Base-by-base conservation (phyloP, 1,284 basidiomycete species). In the Anthracocystis panici-leucophaei region DNA sequence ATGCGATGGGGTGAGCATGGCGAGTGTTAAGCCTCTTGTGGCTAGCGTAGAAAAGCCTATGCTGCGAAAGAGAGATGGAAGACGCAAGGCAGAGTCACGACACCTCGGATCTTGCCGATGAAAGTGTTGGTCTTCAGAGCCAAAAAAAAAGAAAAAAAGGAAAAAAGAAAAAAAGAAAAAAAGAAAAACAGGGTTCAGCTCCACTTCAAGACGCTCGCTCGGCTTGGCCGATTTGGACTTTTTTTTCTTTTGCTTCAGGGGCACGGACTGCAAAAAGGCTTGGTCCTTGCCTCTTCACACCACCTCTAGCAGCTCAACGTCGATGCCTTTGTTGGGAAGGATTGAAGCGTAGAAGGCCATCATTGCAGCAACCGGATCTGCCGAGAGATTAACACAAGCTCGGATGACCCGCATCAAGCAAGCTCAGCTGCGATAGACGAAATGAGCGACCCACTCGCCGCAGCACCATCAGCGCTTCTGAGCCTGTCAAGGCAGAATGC, bases 381-480 rank as follows among this genome's bases (percentile, higher is more conserved):
- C 49, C 14, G 49, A 31, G 21, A 38, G 33, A 18, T 23, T 20
- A 25, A 31, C 12, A 20, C 31, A 12, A 38, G 31, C n/a, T 57
- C 45, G 55, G 33, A 7, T 40, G 33, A 21, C 27, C 44, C 45
- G 55, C 35, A 23, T 25, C 9, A 4, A 29, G 27, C 23, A 31
- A 42, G 35, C 25, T 5, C 23, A 50, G 6, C 23, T 25, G 23
- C 33, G 20, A 29, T 10, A 25, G 50, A 35, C 57, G 40, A 18
- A 11, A 71, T 71, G 68, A 62, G 40, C 45, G 68, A 71, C 29
- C 68, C 68, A 20, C 45, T 71, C 51, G 62, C 68, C n/a, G 63
- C 68, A 20, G 20, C 60, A 16, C 54, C 49, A 9, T 61, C 68
- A 46, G 55, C 51, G 21, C 45, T 57, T 46, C 45, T 46, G 20